Percentiles rank a stretch among this genome's conserved stretches.
Evolutionary conservation across 176 grass and related monocot genomes (phyloP).

Genomic region (Rhynchospora breviuscula): DNA sequence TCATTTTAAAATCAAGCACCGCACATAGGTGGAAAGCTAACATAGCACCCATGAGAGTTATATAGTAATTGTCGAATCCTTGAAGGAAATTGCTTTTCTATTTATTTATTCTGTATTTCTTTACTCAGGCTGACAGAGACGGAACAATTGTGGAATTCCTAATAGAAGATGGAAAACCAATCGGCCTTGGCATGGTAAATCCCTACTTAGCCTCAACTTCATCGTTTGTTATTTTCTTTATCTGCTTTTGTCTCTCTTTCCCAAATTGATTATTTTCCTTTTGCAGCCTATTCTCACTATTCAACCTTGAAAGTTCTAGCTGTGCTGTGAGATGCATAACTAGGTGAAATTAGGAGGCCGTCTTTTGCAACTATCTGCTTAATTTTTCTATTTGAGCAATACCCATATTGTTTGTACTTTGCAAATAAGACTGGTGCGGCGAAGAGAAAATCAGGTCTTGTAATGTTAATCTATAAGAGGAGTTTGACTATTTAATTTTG

Average conservation of each 20-base stretch:
- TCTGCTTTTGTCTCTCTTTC: neutral
- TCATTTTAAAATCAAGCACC: neutral
- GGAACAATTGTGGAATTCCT: conserved; percentile 44
- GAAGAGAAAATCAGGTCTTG: neutral
- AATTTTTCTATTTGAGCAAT: conserved; percentile 22
- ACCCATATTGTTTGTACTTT: conserved; percentile 25
- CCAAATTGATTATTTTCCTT: neutral
- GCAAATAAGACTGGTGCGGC: conserved; percentile 20
- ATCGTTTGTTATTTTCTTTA: neutral
- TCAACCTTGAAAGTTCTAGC: conserved; percentile 25
- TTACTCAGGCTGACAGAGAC: conserved; percentile 39
- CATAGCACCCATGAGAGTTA: neutral
- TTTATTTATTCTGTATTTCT: neutral
- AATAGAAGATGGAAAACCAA: conserved; percentile 37
- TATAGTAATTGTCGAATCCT: neutral
- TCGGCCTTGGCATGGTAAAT: conserved; percentile 34
- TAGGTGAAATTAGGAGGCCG: conserved; percentile 9
- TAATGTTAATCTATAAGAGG: conserved; percentile 6
- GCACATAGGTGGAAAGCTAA: neutral
- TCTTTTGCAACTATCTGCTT: conserved; percentile 11
- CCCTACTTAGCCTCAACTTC: neutral
- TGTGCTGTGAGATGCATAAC: conserved; percentile 17
- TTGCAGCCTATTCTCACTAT: conserved; percentile 38
- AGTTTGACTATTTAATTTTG: conserved; percentile 16
- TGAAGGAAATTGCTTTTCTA: neutral